These are phyloP conservation scores for Oryza punctata DNA, from an alignment of 176 grass and related monocot species.

Conservation along the genomic window DNA sequence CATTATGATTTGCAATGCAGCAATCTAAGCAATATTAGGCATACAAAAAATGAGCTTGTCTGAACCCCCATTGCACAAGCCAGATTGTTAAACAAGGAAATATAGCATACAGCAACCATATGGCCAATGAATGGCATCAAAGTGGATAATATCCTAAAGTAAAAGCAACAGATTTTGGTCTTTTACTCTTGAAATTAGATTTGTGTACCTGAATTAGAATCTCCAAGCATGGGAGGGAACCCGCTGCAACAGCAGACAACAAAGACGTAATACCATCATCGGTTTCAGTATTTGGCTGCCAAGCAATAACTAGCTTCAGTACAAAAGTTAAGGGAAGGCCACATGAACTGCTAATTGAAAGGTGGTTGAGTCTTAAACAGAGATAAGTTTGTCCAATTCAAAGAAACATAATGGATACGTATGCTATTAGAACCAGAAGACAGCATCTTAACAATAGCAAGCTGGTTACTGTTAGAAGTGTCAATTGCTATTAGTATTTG, in stretches of 20 bases:
- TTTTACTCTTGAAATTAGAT: neutral
- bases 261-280: conserved; percentile 80
- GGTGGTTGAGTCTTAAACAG: neutral
- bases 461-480: neutral
- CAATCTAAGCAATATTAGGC: conserved; percentile 1
- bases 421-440: neutral
- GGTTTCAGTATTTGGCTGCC: conserved; percentile 82
- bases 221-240: conserved; percentile 76
- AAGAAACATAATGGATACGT: neutral
- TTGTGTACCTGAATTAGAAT: conserved; percentile 71
- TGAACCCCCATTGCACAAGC: neutral
- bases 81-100: conserved; percentile 3
- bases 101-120: neutral
- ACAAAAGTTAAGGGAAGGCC: neutral
- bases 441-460: neutral
- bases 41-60: neutral
- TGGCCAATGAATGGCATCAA: neutral
- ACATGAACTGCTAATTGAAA: neutral
- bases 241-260: conserved; percentile 87
- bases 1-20: neutral
- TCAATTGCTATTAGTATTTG: neutral
- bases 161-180: neutral
- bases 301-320: conserved; percentile 2
- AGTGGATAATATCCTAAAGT: neutral
- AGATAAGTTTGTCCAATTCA: neutral